Evolutionary conservation across 441 rosid genomes (phyloP), one percentile per base, ranked within the genome.

Genomic region (Adansonia madagascariensis): DNA sequence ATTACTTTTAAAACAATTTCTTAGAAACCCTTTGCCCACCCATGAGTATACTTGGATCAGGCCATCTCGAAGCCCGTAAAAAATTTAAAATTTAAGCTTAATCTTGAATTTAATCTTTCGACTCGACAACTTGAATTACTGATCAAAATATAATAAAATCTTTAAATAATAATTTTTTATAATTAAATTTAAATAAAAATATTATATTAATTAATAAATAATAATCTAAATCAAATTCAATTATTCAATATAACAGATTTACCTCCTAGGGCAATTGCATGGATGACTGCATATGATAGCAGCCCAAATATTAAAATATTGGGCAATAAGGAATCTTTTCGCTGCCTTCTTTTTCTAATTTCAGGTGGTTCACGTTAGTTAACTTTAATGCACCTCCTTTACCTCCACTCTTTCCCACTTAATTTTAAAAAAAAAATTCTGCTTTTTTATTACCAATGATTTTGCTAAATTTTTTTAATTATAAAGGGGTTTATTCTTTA

Each of bases 301-400:
- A 24, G 0, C 44, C n/a, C 12, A 24, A 50, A 27, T 15, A 60
- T 60, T 24, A 60, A 60, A 57, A 8, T 22, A 60, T 11, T 59
- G 18, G 17, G 35, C 10, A 55, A 67, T 15, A 27, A 43, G 72
- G 86, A 78, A 77, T 81, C 81, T 12, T 77, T 70, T 44, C 46
- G 78, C 61, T 62, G 74, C 62, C 20, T 4, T 56, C 49, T 75
- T 76, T 68, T 17, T 46, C 61, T 24, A 24, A 15, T 11, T 64
- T 73, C 86, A 81, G 85, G 80, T 80, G 89, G 66, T 78, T 75
- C 81, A 79, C 80, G 80, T 79, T 79, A 56, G 8, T 27, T 71
- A 80, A 78, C 71, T 78, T 78, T 78, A 80, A 71, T 53, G 5
- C 31, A 0, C 0, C 41, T 44, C 55, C 59, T 2, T 50, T 63